Conservation (phyloP, 768 basidiomycete species). For the Boletus coccyginus region DNA sequence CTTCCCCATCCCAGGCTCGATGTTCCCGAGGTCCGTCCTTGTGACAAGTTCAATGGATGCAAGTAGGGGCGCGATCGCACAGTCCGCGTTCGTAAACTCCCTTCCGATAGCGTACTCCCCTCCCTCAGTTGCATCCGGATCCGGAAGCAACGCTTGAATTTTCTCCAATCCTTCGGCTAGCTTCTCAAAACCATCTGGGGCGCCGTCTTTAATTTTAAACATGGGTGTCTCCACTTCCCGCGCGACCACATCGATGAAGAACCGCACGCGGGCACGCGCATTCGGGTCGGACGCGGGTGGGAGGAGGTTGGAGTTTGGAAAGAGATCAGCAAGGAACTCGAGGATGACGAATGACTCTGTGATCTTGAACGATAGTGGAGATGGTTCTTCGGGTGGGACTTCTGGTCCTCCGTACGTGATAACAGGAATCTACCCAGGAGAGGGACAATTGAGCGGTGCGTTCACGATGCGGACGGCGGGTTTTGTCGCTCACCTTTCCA, state of each 20-base stretch:
- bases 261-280: slow-evolving; percentile 52
- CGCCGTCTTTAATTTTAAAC: slow-evolving; percentile 30
- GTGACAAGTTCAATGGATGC: slow-evolving; percentile 41
- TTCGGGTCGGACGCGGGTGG: slow-evolving; percentile 47
- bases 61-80: slow-evolving; percentile 55
- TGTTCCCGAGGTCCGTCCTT: slow-evolving; percentile 49
- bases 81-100: slow-evolving; percentile 59
- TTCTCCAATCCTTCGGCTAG: slow-evolving; percentile 1
- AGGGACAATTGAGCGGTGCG: neutral
- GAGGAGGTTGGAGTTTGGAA: slow-evolving; percentile 43
- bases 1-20: slow-evolving; percentile 42
- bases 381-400: slow-evolving; percentile 51
- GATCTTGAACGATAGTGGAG: slow-evolving; percentile 55
- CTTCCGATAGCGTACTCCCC: slow-evolving; percentile 37
- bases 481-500: slow-evolving; percentile 46
- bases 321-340: slow-evolving; percentile 64
- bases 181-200: neutral
- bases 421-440: slow-evolving; percentile 45
- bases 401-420: slow-evolving; percentile 59
- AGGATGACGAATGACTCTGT: slow-evolving; percentile 63
- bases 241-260: slow-evolving; percentile 56
- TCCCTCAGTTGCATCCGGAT: slow-evolving; percentile 41
- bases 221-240: slow-evolving; percentile 40
- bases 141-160: slow-evolving; percentile 10
- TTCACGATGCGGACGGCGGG: neutral